phyloP scores from a whole-genome alignment of 1,139 yeast species.

The Geotrichum europaeum region DNA sequence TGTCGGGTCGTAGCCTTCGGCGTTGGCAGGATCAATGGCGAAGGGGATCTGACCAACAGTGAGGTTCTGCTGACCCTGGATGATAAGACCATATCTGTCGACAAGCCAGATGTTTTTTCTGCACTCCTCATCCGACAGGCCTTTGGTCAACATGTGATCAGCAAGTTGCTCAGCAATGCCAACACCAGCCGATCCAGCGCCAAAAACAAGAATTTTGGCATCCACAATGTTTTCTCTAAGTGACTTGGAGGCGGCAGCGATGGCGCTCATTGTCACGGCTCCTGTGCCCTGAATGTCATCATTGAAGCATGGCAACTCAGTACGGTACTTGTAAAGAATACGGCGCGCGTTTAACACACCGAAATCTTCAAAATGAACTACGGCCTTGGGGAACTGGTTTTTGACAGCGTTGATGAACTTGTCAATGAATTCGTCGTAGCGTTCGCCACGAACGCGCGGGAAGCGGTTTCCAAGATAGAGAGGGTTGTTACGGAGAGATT shows the following conservation, averaged over 20 bases:
- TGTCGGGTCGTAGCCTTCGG: constrained; percentile 58
- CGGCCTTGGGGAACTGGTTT: constrained; percentile 79
- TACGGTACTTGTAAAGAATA: constrained; percentile 68
- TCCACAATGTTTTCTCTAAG: constrained; percentile 63
- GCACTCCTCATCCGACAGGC: constrained; percentile 66
- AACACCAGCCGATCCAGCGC: constrained; percentile 95
- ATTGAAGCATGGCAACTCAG: constrained; percentile 76
- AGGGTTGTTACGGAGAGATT: constrained; percentile 68
- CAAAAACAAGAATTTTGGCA: constrained; percentile 67
- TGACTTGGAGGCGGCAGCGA: constrained; percentile 78
- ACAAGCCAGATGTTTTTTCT: constrained; percentile 66
- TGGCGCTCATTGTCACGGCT: constrained; percentile 93
- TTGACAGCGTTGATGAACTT: constrained; percentile 67
- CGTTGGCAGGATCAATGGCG: constrained; percentile 58
- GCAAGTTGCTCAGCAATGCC: constrained; percentile 94
- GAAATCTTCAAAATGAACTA: constrained; percentile 92
- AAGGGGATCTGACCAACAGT: constrained; percentile 60
- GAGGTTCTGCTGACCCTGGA: constrained; percentile 42
- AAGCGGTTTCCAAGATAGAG: constrained; percentile 87
- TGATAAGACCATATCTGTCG: constrained; percentile 79
- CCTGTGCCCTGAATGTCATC: constrained; percentile 99
- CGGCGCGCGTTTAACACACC: constrained; percentile 87
- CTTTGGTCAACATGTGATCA: constrained; percentile 78
- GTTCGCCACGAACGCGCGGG: constrained; percentile 78
- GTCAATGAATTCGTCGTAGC: constrained; percentile 77